phyloP scores from a whole-genome alignment of 768 basidiomycete species.

The Tylopilus balloui region DNA sequence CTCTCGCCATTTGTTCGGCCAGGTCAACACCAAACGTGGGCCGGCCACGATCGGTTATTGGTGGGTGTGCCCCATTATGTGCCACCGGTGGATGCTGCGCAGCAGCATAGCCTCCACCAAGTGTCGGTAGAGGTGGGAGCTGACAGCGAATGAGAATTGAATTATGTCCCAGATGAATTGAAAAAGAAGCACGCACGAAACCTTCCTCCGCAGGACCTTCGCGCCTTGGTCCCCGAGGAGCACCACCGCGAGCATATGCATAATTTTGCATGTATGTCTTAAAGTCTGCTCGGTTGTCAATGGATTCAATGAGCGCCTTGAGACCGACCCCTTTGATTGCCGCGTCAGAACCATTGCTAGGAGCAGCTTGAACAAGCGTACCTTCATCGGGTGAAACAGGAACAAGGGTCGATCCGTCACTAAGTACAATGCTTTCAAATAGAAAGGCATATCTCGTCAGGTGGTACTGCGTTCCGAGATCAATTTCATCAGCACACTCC shows the following conservation, averaged over 20 bases:
- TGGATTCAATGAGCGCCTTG: slow-evolving; percentile 82
- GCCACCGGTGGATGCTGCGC: slow-evolving; percentile 23
- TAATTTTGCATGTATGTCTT: slow-evolving; percentile 98
- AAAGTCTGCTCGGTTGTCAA: slow-evolving; percentile 94
- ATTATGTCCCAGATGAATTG: slow-evolving; percentile 1
- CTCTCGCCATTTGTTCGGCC: slow-evolving; percentile 88
- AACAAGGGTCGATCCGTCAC: slow-evolving; percentile 80
- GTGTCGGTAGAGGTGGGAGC: slow-evolving; percentile 60
- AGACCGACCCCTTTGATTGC: slow-evolving; percentile 55
- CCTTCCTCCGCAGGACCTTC: slow-evolving; percentile 91
- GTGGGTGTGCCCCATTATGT: slow-evolving; percentile 28
- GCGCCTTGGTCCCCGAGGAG: slow-evolving; percentile 68
- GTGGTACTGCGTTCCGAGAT: slow-evolving; percentile 97
- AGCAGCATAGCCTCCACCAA: slow-evolving; percentile 28
- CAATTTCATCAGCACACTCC: slow-evolving; percentile 93
- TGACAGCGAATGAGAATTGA: slow-evolving; percentile 25
- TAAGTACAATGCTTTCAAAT: slow-evolving; percentile 85
- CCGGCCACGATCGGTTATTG: slow-evolving; percentile 52
- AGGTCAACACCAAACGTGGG: slow-evolving; percentile 94
- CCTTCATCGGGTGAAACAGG: slow-evolving; percentile 71
- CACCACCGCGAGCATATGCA: slow-evolving; percentile 76
- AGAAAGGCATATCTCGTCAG: slow-evolving; percentile 91
- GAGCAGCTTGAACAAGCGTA: slow-evolving; percentile 25
- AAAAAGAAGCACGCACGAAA: slow-evolving; percentile 61
- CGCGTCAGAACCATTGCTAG: slow-evolving; percentile 1